These are phyloP conservation scores for Suillus paluster DNA, from an alignment of 768 basidiomycete genomes.

Conservation along the genomic window DNA sequence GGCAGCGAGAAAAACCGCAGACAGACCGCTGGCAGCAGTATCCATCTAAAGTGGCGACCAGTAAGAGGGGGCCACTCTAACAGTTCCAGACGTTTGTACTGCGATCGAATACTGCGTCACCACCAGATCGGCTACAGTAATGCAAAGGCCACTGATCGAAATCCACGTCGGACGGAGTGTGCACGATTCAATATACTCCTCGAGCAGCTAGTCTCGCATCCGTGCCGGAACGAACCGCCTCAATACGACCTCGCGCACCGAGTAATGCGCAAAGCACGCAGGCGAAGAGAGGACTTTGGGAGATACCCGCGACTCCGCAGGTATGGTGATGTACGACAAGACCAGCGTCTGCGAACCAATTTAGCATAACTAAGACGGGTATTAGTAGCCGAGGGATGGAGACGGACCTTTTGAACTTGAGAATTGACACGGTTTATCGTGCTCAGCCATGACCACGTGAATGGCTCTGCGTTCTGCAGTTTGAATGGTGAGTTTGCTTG, in stretches of 20 bases:
- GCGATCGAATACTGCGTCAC: not conserved
- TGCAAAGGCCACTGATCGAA: not conserved
- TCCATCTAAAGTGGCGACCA: not conserved
- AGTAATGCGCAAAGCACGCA: slow-evolving; percentile 75
- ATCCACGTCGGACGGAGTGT: not conserved
- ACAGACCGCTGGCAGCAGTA: not conserved
- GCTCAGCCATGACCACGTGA: slow-evolving; percentile 95
- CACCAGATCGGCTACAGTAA: not conserved
- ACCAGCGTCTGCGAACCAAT: slow-evolving; percentile 72
- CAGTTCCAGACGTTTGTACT: not conserved
- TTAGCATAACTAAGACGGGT: not conserved
- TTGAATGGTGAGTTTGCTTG: slow-evolving; percentile 63
- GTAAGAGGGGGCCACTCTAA: not conserved
- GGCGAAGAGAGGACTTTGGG: slow-evolving; percentile 64
- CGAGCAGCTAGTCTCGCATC: slow-evolving; percentile 74
- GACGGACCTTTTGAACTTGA: slow-evolving; percentile 88
- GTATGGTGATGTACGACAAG: slow-evolving; percentile 91
- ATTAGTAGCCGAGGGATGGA: not conserved
- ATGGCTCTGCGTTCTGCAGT: slow-evolving; percentile 69
- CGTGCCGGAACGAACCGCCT: slow-evolving; percentile 89
- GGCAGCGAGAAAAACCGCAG: not conserved
- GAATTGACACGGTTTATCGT: slow-evolving; percentile 97
- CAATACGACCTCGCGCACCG: slow-evolving; percentile 82
- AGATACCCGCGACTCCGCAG: slow-evolving; percentile 64
- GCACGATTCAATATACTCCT: not conserved